phyloP scores from a whole-genome alignment of 768 basidiomycete species.

The Suillus clintonianus region DNA sequence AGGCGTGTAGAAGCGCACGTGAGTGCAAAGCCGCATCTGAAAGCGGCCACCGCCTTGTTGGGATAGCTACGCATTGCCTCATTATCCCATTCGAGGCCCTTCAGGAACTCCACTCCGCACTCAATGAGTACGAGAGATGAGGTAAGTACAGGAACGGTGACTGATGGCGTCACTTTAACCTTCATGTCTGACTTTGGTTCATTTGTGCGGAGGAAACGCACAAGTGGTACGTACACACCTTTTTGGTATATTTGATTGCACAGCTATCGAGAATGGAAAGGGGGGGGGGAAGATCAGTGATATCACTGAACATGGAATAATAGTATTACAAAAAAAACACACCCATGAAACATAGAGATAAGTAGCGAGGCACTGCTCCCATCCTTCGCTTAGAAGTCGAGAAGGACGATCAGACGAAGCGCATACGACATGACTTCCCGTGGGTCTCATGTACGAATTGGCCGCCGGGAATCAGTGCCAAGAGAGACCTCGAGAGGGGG shows the following conservation, averaged over 20 bases:
- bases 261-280: slow-evolving; percentile 1
- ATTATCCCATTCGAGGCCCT: slow-evolving; percentile 29
- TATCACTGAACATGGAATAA: not conserved
- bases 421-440: not conserved
- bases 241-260: not conserved
- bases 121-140: not conserved
- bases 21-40: not conserved
- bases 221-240: not conserved
- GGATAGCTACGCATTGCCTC: slow-evolving; percentile 40
- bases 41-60: slow-evolving; percentile 19
- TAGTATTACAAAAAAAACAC: not conserved
- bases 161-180: slow-evolving; percentile 2
- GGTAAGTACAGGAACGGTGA: slow-evolving; percentile 5
- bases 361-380: not conserved
- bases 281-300: slow-evolving; percentile 1
- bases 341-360: not conserved
- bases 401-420: slow-evolving; percentile 4
- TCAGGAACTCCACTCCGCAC: slow-evolving; percentile 2
- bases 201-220: not conserved
- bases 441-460: not conserved
- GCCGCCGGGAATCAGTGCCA: slow-evolving; percentile 5
- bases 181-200: not conserved
- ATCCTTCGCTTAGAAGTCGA: slow-evolving; percentile 8
- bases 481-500: slow-evolving; percentile 17
- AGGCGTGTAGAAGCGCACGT: not conserved